phyloP scores from a whole-genome alignment of 1,284 basidiomycete species.

The Naganishia liquefaciens region DNA sequence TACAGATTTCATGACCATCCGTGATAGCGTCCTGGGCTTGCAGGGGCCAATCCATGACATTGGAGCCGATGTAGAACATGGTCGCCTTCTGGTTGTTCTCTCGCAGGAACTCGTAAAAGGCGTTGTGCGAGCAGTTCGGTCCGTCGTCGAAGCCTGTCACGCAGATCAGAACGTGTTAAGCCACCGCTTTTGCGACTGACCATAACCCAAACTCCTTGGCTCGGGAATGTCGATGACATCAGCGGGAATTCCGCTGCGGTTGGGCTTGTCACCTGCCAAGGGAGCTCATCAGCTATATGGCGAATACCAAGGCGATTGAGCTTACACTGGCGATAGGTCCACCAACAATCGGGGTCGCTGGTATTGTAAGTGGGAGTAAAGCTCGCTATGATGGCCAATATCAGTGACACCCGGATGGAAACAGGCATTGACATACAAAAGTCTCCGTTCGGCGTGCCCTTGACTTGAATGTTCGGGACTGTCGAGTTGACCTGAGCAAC shows the following conservation, averaged over 20 bases:
- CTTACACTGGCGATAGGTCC: slow-evolving; percentile 47
- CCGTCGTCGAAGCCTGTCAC: slow-evolving; percentile 58
- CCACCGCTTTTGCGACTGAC: too few species aligned
- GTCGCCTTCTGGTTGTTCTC: slow-evolving; percentile 58
- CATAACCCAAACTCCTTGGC: slow-evolving; percentile 56
- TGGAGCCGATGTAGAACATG: slow-evolving; percentile 57
- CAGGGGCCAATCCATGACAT: slow-evolving; percentile 60
- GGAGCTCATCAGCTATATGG: slow-evolving; percentile 15
- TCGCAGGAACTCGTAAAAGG: slow-evolving; percentile 58
- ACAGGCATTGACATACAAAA: slow-evolving; percentile 30
- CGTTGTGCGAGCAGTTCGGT: slow-evolving; percentile 58
- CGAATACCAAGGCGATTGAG: slow-evolving; percentile 24
- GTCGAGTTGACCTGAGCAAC: slow-evolving; percentile 47
- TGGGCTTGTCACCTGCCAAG: slow-evolving; percentile 42
- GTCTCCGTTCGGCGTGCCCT: slow-evolving; percentile 45
- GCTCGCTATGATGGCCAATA: background rate
- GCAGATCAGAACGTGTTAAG: too few species aligned
- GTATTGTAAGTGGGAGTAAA: slow-evolving; percentile 40
- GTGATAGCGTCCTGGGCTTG: slow-evolving; percentile 57
- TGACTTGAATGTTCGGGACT: slow-evolving; percentile 46
- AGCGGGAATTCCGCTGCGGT: slow-evolving; percentile 39
- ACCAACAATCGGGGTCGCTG: slow-evolving; percentile 53
- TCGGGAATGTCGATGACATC: slow-evolving; percentile 55
- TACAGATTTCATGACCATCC: slow-evolving; percentile 55
- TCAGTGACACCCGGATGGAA: background rate